Conservation (phyloP, 2,329 filamentous ascomycete genomes). For the Botrytis sinoallii region DNA sequence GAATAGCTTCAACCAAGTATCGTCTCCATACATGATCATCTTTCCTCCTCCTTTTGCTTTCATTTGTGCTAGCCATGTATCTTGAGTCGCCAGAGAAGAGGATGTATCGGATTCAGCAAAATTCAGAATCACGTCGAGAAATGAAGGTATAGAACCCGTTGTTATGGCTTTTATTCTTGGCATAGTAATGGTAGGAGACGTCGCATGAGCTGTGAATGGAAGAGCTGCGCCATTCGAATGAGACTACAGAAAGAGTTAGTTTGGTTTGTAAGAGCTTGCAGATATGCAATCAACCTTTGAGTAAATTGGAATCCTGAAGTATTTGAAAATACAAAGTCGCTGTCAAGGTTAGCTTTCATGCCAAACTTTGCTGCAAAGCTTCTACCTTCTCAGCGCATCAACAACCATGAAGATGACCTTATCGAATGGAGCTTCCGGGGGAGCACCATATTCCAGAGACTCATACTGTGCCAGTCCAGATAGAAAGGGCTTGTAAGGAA, state of each 20-base stretch:
- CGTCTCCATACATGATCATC: constrained; percentile 92
- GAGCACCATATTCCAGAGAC: constrained; percentile 50
- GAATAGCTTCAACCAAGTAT: constrained; percentile 97
- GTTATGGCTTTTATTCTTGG: constrained; percentile 95
- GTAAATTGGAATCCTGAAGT: constrained; percentile 82
- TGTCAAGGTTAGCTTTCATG: constrained; percentile 42
- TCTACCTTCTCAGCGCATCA: constrained; percentile 83
- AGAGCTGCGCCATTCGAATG: constrained; percentile 71
- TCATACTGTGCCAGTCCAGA: constrained; percentile 75
- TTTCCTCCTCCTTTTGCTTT: constrained; percentile 69
- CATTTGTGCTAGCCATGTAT: constrained; percentile 95
- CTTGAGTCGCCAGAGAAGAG: constrained; percentile 81
- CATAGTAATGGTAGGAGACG: constrained; percentile 98
- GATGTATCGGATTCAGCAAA: constrained; percentile 92
- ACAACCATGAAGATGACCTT: constrained; percentile 96
- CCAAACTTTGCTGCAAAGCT: neutral
- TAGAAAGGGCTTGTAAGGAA: constrained; percentile 93
- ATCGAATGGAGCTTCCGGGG: constrained; percentile 72
- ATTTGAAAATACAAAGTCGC: constrained; percentile 87
- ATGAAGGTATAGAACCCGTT: constrained; percentile 96
- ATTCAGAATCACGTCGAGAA: constrained; percentile 94
- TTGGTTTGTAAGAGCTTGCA: neutral
- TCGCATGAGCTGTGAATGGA: constrained; percentile 92
- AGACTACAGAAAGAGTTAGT: constrained; percentile 26
- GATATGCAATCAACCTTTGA: constrained; percentile 60